Conservation (phyloP, 108 stramenopile genomes). For the Cyclostephanos tholiformis region DNA sequence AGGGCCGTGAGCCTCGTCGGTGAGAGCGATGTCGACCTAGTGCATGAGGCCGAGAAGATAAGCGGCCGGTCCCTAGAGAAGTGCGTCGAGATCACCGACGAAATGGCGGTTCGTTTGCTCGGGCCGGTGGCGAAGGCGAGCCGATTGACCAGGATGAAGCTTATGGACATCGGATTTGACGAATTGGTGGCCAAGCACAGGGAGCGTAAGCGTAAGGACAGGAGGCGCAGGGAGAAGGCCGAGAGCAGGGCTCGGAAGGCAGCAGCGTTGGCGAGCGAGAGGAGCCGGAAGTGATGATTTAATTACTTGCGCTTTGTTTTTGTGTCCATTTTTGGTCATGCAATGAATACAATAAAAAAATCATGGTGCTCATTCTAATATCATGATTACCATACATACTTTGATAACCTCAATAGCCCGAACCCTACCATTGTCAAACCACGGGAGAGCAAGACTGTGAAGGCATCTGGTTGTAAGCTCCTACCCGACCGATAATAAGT, state of each 20-base stretch:
- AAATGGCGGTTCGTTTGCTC: constrained; percentile 74
- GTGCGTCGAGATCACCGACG: constrained; percentile 81
- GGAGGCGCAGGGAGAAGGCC: constrained; percentile 74
- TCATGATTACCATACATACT: no score
- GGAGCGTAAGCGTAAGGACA: constrained; percentile 81
- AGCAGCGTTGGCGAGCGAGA: constrained; percentile 22
- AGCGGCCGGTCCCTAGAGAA: constrained; percentile 76
- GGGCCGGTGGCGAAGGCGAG: constrained; percentile 90
- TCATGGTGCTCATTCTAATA: no score
- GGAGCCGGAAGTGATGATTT: not conserved
- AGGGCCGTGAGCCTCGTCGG: constrained; percentile 93
- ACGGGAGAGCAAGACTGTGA: no score
- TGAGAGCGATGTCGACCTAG: constrained; percentile 79
- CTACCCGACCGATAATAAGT: no score
- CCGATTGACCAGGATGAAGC: constrained; percentile 84
- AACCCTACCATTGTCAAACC: no score
- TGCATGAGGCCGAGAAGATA: constrained; percentile 83
- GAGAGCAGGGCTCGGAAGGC: constrained; percentile 55
- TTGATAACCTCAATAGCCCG: no score
- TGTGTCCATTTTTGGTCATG: no score
- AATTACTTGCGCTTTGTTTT: no score
- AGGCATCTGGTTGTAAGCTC: no score
- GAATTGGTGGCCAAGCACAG: constrained; percentile 86
- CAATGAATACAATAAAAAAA: no score
- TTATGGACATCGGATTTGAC: constrained; percentile 92